These are phyloP conservation scores for Leccinum barrowsii DNA, from an alignment of 768 basidiomycete species.

Conservation along the genomic window DNA sequence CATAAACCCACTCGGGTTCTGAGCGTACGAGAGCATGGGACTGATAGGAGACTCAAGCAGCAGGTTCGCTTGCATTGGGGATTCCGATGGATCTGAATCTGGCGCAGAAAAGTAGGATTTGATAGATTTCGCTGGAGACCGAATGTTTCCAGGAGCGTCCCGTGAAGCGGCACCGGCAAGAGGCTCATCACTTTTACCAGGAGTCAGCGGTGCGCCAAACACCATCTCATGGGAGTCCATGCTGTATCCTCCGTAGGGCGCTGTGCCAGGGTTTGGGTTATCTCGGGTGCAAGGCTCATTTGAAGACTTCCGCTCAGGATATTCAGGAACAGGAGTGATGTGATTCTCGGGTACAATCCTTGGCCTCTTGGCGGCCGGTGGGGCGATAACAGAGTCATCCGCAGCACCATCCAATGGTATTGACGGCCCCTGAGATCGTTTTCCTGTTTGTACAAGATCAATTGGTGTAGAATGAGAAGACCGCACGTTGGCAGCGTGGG, in stretches of 20 bases:
- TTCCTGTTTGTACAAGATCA: conserved; percentile 17
- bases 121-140: conserved; percentile 31
- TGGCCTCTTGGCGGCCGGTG: conserved; percentile 24
- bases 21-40: conserved; percentile 34
- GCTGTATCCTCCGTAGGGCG: background rate
- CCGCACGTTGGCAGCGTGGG: conserved; percentile 8
- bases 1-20: conserved; percentile 33
- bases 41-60: conserved; percentile 34
- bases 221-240: background rate
- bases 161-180: background rate
- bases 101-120: conserved; percentile 38
- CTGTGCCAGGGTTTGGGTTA: background rate
- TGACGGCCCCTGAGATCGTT: conserved; percentile 28
- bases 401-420: conserved; percentile 26
- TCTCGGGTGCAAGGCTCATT: conserved; percentile 5
- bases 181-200: conserved; percentile 3
- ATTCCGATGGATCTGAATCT: conserved; percentile 32
- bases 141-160: conserved; percentile 10
- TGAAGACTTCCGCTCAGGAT: conserved; percentile 1
- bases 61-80: conserved; percentile 24
- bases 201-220: background rate
- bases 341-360: conserved; percentile 9
- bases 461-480: conserved; percentile 16
- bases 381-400: conserved; percentile 13
- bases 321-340: background rate